Evolutionary conservation across 1,284 basidiomycete genomes (phyloP).

Genomic region (Papiliotrema flavescens): DNA sequence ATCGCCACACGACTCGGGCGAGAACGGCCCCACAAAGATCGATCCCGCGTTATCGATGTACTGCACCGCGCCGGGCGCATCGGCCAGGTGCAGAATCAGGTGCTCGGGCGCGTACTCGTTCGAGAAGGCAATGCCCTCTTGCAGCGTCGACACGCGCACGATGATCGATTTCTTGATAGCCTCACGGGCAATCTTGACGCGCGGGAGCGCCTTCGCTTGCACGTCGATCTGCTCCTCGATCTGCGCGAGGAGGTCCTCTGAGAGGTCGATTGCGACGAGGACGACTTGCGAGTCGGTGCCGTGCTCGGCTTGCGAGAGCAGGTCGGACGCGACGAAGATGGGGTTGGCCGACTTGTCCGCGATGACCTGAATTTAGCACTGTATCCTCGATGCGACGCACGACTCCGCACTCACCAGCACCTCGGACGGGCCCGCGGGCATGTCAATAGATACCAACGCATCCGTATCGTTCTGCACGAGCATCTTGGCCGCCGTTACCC

Average conservation of each 20-base stretch:
- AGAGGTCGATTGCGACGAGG: slow-evolving; percentile 73
- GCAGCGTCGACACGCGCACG: slow-evolving; percentile 63
- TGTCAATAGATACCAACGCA: slow-evolving; percentile 94
- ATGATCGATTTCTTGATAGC: slow-evolving; percentile 91
- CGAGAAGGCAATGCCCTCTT: slow-evolving; percentile 80
- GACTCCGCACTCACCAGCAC: slow-evolving; percentile 67
- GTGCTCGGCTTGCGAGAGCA: slow-evolving; percentile 96
- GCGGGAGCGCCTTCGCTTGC: slow-evolving; percentile 81
- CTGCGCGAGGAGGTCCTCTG: slow-evolving; percentile 59
- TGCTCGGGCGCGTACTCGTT: slow-evolving; percentile 99
- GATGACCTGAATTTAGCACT: slow-evolving; percentile 63
- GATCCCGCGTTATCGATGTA: slow-evolving; percentile 86
- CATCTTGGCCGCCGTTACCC: slow-evolving; percentile 99
- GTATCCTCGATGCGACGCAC: background rate
- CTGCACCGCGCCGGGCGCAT: slow-evolving; percentile 64
- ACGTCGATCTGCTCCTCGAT: slow-evolving; percentile 83
- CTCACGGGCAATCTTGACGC: slow-evolving; percentile 85
- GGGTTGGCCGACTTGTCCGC: slow-evolving; percentile 83
- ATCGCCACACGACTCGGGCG: slow-evolving; percentile 96
- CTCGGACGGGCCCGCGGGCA: slow-evolving; percentile 98
- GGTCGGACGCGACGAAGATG: slow-evolving; percentile 90
- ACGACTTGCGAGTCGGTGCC: slow-evolving; percentile 98
- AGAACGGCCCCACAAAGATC: slow-evolving; percentile 90
- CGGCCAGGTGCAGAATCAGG: slow-evolving; percentile 79
- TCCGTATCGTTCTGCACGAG: slow-evolving; percentile 98